A percentile compares a stretch with the other conserved stretches of the same genome.
Conservation (phyloP, 768 basidiomycete genomes). For the Roridomyces roridus region DNA sequence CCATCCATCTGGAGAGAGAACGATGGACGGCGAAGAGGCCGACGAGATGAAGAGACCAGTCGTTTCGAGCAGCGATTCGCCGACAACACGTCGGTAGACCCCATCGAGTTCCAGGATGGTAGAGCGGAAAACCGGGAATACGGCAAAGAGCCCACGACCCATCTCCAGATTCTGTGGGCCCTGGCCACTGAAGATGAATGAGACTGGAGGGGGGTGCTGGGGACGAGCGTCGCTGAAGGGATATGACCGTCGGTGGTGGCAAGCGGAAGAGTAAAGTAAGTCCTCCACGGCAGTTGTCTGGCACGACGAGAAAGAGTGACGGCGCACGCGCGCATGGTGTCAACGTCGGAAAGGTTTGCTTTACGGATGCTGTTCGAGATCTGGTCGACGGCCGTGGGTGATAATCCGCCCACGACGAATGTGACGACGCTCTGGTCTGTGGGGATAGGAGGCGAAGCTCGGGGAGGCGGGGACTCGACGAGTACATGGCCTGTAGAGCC, state of each 20-base stretch:
- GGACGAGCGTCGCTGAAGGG: slow-evolving; percentile 23
- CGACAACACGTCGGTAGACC: no score
- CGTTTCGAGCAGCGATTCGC: no score
- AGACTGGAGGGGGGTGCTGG: slow-evolving; percentile 29
- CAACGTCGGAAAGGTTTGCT: not conserved
- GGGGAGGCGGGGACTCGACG: slow-evolving; percentile 30
- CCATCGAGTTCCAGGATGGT: slow-evolving; percentile 31
- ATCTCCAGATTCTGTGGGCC: slow-evolving; percentile 41
- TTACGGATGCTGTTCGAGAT: slow-evolving; percentile 3
- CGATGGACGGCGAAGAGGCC: no score
- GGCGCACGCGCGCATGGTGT: slow-evolving; percentile 16
- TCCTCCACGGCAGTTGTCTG: slow-evolving; percentile 27
- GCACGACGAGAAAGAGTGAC: slow-evolving; percentile 23
- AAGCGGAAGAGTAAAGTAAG: slow-evolving; percentile 11
- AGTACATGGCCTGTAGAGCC: slow-evolving; percentile 38
- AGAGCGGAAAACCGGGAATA: slow-evolving; percentile 35
- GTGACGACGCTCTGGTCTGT: slow-evolving; percentile 1
- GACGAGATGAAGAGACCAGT: no score
- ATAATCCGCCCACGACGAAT: not conserved
- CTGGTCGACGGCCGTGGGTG: no score
- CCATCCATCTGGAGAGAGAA: no score
- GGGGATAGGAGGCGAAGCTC: not conserved
- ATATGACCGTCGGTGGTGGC: slow-evolving; percentile 16
- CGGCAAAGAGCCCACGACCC: slow-evolving; percentile 27
- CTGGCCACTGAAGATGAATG: slow-evolving; percentile 43